A percentile compares a stretch with the other conserved stretches of the same genome.
These are phyloP conservation scores for Fraxinus quadrangulata DNA, from an alignment of 257 asterid genomes.

Conservation along the genomic window DNA sequence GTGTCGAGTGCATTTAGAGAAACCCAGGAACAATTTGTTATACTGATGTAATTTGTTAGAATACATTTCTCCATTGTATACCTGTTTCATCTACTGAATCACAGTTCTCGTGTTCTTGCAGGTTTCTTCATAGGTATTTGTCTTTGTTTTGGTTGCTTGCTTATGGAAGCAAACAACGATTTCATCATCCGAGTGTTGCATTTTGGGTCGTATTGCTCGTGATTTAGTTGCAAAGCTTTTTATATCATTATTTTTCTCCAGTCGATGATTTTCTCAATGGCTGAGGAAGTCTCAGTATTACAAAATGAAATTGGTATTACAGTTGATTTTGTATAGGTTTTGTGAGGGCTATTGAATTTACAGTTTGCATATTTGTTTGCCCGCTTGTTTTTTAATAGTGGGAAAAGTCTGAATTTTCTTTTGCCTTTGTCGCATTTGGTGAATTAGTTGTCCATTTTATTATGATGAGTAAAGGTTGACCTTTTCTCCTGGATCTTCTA, in stretches of 20 bases:
- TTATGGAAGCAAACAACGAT: conserved; percentile 31
- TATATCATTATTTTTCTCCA: conserved; percentile 28
- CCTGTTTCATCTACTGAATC: conserved; percentile 18
- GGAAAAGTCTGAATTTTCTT: background rate
- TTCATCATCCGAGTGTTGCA: conserved; percentile 10
- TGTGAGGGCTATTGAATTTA: conserved; percentile 8
- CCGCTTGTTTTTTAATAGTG: conserved; percentile 20
- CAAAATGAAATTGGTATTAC: conserved; percentile 14
- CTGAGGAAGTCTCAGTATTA: conserved; percentile 5
- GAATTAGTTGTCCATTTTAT: background rate
- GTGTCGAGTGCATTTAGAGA: background rate
- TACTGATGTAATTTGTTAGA: background rate
- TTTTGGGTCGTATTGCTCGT: conserved; percentile 25
- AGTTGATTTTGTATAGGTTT: conserved; percentile 34
- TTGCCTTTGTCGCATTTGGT: background rate
- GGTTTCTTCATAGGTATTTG: conserved; percentile 33
- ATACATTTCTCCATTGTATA: background rate
- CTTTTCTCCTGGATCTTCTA: background rate
- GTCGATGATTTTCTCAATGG: conserved; percentile 16
- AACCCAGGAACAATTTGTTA: conserved; percentile 4
- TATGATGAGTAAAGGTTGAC: too few species aligned
- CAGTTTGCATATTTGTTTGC: conserved; percentile 15
- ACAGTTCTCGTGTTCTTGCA: conserved; percentile 28
- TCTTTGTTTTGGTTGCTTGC: conserved; percentile 30
- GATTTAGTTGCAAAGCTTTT: conserved; percentile 27